Base-by-base conservation (phyloP, 2,329 filamentous ascomycete genomes). In the Microdochium trichocladiopsis region DNA sequence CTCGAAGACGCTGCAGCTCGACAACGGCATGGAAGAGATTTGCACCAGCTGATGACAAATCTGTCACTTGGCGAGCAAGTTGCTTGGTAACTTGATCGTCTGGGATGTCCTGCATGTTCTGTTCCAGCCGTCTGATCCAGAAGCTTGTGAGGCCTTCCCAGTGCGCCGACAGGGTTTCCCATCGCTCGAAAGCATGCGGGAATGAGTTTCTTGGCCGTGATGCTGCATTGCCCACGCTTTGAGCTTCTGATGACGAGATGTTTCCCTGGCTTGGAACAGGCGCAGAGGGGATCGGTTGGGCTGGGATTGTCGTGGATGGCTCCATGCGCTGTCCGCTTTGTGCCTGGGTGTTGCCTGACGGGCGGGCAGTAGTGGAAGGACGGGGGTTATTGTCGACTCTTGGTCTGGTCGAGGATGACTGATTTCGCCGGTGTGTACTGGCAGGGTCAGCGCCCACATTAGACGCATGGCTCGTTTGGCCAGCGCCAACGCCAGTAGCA, bases 1-100 rank as follows among this genome's bases (percentile, higher is more conserved):
- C 94, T 45, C 94, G 87, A 24, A 99, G 77, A 25, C 94, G 86
- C 68, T 99, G 94, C 47, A 99, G 75, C 69, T 99, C 94, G 3
- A 99, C 94, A 0, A 99, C 92, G 10, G 94, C 94, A 67, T 99
- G 94, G 68, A 99, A 99, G 0, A 99, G 77, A 61, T 99, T 99
- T 4, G 94, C 94, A 12, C 94, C 94, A 1, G 94, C 94, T 8
- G 94, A 94, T 24, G 94, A 96, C n/a, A 99, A 78, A 66, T 99
- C 94, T 0, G 90, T 96, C 51, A 99, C 93, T 66, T 99, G 94
- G 28, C 94, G 86, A 11, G 91, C 90, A 63, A 97, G 82, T 64
- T 96, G 92, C 55, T 92, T 85, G 48, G 87, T 91, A 24, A 97
- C 73, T 0, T 93, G 89, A 59, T 95, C 89, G 12, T 85, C 79